These are phyloP conservation scores for Paraconiothyrium sp. DNA, from an alignment of 2,329 filamentous ascomycete genomes.

Conservation along the genomic window DNA sequence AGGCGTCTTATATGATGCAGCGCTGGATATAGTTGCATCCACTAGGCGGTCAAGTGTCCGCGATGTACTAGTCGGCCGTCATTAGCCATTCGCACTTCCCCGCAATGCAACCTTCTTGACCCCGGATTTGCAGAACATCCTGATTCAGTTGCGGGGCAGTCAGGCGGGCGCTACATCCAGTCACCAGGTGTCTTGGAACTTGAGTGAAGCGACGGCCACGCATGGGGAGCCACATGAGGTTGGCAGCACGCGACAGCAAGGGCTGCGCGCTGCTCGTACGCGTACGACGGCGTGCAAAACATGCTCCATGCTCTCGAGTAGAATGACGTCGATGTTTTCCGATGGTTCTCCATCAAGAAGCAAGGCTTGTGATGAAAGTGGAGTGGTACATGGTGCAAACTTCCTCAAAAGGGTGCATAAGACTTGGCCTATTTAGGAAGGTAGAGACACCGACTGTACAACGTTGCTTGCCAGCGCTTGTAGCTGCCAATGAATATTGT, in stretches of 20 bases:
- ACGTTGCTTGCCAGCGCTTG: neutral
- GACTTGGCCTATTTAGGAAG: conserved; percentile 9
- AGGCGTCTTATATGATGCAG: conserved; percentile 1
- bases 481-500: neutral
- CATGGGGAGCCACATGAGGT: conserved; percentile 6
- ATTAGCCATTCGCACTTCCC: conserved; percentile 3
- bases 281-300: neutral
- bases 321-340: neutral
- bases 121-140: neutral
- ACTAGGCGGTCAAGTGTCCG: conserved; percentile 2
- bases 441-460: neutral
- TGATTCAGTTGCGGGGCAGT: neutral
- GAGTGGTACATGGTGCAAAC: neutral
- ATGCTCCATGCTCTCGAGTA: no score
- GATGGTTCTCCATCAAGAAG: neutral
- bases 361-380: neutral
- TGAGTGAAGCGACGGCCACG: neutral
- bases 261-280: neutral
- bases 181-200: neutral
- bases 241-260: neutral
- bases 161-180: neutral
- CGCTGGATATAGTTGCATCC: conserved; percentile 8
- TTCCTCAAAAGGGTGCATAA: neutral
- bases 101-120: conserved; percentile 12
- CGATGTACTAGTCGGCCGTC: neutral